Conservation (phyloP, 768 basidiomycete genomes). For the Boletus rubescentipes region DNA sequence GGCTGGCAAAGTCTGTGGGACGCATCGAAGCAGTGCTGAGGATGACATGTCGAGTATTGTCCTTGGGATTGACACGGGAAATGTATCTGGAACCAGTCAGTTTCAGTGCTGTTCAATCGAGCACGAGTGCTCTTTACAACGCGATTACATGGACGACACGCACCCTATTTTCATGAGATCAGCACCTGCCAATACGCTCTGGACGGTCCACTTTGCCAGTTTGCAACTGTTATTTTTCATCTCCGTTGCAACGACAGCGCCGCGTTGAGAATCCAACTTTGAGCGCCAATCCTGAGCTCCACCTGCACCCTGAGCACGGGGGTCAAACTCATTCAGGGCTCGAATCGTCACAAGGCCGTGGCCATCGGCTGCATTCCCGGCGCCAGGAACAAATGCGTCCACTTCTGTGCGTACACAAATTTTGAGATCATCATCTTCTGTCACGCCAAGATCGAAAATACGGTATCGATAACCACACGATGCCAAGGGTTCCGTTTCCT, state of each 20-base stretch:
- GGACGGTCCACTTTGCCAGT: conserved; percentile 95
- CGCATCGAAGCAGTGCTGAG: conserved; percentile 94
- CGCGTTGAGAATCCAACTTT: conserved; percentile 94
- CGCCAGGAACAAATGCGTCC: conserved; percentile 76
- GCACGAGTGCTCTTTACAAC: background rate
- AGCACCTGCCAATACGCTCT: conserved; percentile 92
- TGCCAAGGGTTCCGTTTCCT: conserved; percentile 93
- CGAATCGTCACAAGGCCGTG: conserved; percentile 88
- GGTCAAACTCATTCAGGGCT: conserved; percentile 96
- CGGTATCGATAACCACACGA: conserved; percentile 97
- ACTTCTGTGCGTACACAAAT: conserved; percentile 96
- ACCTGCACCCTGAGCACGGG: conserved; percentile 84
- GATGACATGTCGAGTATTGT: conserved; percentile 94
- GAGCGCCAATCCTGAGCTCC: conserved; percentile 98
- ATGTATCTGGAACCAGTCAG: conserved; percentile 67
- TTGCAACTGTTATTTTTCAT: conserved; percentile 99
- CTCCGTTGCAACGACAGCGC: conserved; percentile 97
- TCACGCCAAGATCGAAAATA: conserved; percentile 88
- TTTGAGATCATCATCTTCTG: conserved; percentile 87
- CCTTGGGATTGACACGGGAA: conserved; percentile 89
- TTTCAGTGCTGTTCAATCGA: background rate
- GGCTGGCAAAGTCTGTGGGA: conserved; percentile 89
- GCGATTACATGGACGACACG: conserved; percentile 27
- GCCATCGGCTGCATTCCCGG: conserved; percentile 61
- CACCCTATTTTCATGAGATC: conserved; percentile 98